phyloP scores from a whole-genome alignment of 805 yeast species.

The Ogataea methylovora region DNA sequence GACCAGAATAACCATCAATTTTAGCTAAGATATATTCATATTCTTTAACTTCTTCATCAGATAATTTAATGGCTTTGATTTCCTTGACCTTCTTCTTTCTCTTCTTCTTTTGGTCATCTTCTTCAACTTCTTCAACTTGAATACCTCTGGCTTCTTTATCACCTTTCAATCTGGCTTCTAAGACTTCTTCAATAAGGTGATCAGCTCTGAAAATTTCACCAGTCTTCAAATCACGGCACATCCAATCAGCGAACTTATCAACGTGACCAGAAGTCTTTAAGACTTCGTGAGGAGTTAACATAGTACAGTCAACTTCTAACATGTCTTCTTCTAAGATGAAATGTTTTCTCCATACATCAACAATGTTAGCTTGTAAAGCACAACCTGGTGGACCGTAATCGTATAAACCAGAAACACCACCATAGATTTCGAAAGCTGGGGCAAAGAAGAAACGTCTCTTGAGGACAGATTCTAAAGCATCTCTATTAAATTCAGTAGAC shows the following conservation, averaged over 20 bases:
- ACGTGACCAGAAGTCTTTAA: slow-evolving; percentile 98
- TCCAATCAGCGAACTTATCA: slow-evolving; percentile 98
- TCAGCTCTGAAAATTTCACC: slow-evolving; percentile 99
- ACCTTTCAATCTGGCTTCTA: slow-evolving; percentile 94
- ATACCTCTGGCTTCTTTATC: slow-evolving; percentile 95
- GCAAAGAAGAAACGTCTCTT: slow-evolving; percentile 96
- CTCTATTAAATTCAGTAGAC: slow-evolving; percentile 58
- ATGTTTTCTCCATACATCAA: slow-evolving; percentile 97
- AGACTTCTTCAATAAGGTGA: slow-evolving; percentile 95
- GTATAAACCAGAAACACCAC: slow-evolving; percentile 96
- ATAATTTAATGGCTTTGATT: slow-evolving; percentile 80
- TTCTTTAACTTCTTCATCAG: slow-evolving; percentile 69
- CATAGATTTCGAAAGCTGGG: slow-evolving; percentile 95
- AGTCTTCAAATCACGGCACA: slow-evolving; percentile 91
- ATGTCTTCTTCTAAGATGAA: slow-evolving; percentile 96
- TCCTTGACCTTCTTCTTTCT: slow-evolving; percentile 95
- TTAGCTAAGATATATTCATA: slow-evolving; percentile 83
- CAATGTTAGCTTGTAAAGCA: slow-evolving; percentile 91
- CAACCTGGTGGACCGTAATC: slow-evolving; percentile 99
- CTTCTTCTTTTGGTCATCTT: slow-evolving; percentile 73
- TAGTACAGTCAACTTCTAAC: slow-evolving; percentile 97
- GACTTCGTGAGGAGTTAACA: slow-evolving; percentile 96
- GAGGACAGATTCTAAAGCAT: slow-evolving; percentile 78
- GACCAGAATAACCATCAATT: slow-evolving; percentile 94
- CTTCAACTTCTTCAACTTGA: slow-evolving; percentile 54